A percentile compares a stretch with the other conserved stretches of the same genome.
These are phyloP conservation scores for Aspergillus nidulans DNA, from an alignment of 495 filamentous ascomycete genomes.

Conservation along the genomic window DNA sequence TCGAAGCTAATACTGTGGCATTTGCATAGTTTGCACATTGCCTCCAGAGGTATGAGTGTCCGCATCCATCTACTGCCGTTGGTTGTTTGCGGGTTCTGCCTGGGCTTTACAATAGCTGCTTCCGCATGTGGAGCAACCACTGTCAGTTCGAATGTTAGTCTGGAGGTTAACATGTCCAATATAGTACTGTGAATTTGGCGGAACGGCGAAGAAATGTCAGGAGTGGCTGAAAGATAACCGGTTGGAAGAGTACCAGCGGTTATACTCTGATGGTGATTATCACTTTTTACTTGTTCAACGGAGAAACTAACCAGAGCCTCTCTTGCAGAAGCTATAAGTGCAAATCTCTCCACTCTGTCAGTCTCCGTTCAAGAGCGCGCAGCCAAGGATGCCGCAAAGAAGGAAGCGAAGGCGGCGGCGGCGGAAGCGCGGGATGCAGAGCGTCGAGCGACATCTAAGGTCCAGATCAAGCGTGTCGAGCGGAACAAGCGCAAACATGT, in stretches of 20 bases:
- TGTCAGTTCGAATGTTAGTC: not conserved
- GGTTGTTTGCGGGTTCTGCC: not conserved
- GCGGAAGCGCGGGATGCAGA: constrained; percentile 75
- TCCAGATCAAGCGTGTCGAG: constrained; percentile 94
- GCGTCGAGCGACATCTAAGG: constrained; percentile 69
- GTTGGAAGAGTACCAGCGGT: constrained; percentile 62
- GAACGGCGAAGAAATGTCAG: constrained; percentile 95
- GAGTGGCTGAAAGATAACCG: constrained; percentile 84
- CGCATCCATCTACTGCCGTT: not conserved
- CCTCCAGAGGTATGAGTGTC: constrained; percentile 77
- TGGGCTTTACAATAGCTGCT: not conserved
- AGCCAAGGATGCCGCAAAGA: constrained; percentile 90
- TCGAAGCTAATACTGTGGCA: not conserved
- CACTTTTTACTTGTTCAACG: not conserved
- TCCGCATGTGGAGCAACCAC: not conserved
- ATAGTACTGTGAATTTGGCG: constrained; percentile 98
- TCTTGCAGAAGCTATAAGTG: constrained; percentile 67
- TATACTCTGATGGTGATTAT: constrained; percentile 76
- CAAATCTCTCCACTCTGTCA: constrained; percentile 77
- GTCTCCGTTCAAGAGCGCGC: constrained; percentile 87
- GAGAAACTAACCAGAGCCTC: not conserved
- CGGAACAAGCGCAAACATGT: constrained; percentile 96
- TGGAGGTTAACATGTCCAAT: not conserved
- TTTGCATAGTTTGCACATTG: constrained; percentile 72
- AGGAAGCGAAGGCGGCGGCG: constrained; percentile 85